These are phyloP conservation scores for Typha latifolia DNA, from an alignment of 176 grass and related monocot genomes.

Conservation along the genomic window DNA sequence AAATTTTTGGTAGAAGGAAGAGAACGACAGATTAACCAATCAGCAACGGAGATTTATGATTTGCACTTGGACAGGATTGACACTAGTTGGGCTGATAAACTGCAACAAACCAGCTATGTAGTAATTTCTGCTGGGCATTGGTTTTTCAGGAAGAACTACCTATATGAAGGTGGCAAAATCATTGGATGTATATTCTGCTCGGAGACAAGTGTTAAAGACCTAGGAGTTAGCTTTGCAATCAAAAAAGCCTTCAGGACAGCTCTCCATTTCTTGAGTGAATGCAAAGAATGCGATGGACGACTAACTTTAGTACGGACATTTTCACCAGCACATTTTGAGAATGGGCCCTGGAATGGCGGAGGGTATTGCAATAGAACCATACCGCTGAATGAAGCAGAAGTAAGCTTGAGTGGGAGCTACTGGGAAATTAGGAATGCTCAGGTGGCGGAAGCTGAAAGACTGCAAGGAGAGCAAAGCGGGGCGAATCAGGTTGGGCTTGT, in stretches of 20 bases:
- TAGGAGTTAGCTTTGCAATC: slow-evolving; percentile 7
- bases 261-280: slow-evolving; percentile 17
- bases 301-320: slow-evolving; percentile 16
- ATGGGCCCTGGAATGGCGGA: slow-evolving; percentile 57
- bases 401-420: slow-evolving; percentile 21
- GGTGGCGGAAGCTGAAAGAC: slow-evolving; percentile 33
- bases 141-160: slow-evolving; percentile 21
- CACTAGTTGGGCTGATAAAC: slow-evolving; percentile 12
- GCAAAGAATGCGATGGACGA: not conserved
- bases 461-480: slow-evolving; percentile 7
- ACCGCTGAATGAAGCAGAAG: slow-evolving; percentile 21
- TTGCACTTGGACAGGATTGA: slow-evolving; percentile 20
- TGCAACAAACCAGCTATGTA: slow-evolving; percentile 13
- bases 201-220: not conserved
- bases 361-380: slow-evolving; percentile 61
- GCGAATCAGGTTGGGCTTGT: slow-evolving; percentile 26
- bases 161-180: slow-evolving; percentile 15
- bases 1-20: slow-evolving; percentile 13
- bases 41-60: not conserved
- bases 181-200: slow-evolving; percentile 17
- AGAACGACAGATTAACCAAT: slow-evolving; percentile 9
- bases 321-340: slow-evolving; percentile 52
- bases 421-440: slow-evolving; percentile 57
- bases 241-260: slow-evolving; percentile 13
- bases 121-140: slow-evolving; percentile 21